phyloP scores from a whole-genome alignment of 768 basidiomycete species.

The Kwoniella sp. region DNA sequence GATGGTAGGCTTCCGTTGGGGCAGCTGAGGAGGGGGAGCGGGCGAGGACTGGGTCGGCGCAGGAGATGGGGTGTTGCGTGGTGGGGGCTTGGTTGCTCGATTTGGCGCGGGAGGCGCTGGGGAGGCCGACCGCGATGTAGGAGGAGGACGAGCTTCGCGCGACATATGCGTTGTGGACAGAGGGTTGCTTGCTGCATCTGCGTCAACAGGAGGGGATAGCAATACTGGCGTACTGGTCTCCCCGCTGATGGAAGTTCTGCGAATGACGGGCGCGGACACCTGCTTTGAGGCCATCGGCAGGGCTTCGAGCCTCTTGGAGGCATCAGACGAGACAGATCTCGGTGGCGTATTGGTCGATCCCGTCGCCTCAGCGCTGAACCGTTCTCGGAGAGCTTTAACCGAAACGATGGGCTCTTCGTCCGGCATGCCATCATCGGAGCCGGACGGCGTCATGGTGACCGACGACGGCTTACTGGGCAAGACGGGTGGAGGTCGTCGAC shows the following conservation, averaged over 20 bases:
- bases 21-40: slow-evolving; percentile 16
- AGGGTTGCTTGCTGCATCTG: too few species aligned
- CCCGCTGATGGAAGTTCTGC: slow-evolving; percentile 17
- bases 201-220: not conserved
- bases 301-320: not conserved
- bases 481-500: slow-evolving; percentile 10
- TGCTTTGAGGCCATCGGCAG: slow-evolving; percentile 7
- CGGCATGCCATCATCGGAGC: slow-evolving; percentile 1
- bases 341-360: not conserved
- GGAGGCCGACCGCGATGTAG: slow-evolving; percentile 17
- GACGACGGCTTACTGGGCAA: slow-evolving; percentile 14
- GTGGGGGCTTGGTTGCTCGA: slow-evolving; percentile 18
- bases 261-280: slow-evolving; percentile 10
- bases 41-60: slow-evolving; percentile 1
- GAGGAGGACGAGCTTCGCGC: slow-evolving; percentile 22
- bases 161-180: too few species aligned
- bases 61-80: slow-evolving; percentile 5
- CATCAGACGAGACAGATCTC: slow-evolving; percentile 5
- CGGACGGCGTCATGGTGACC: not conserved
- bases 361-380: slow-evolving; percentile 14
- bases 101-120: slow-evolving; percentile 21
- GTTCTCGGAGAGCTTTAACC: slow-evolving; percentile 24
- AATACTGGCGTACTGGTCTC: slow-evolving; percentile 3
- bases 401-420: slow-evolving; percentile 8
- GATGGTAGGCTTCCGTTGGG: slow-evolving; percentile 16